These are phyloP conservation scores for Triticum turgidum DNA, from an alignment of 176 grass and related monocot genomes.

Conservation along the genomic window DNA sequence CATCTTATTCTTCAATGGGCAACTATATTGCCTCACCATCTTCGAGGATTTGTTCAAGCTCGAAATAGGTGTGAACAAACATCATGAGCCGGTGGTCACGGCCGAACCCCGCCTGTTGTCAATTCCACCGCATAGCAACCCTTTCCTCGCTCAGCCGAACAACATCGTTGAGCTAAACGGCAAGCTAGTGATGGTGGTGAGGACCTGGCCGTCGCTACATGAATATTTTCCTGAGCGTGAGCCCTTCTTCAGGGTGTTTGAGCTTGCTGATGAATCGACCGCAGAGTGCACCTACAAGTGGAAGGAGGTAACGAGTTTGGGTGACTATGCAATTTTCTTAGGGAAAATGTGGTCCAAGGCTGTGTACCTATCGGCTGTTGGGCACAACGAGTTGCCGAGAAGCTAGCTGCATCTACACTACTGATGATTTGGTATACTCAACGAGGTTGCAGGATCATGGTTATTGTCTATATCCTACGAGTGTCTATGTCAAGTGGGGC, in stretches of 20 bases:
- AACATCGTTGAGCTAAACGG: neutral
- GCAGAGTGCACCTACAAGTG: neutral
- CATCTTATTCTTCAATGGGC: too few species aligned
- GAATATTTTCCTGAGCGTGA: neutral
- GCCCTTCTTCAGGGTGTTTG: neutral
- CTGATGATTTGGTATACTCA: too few species aligned
- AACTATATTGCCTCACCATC: too few species aligned
- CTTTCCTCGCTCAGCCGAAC: rapidly evolving
- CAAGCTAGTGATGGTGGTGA: neutral
- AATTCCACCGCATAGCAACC: neutral
- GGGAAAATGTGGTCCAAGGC: neutral
- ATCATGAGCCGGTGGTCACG: too few species aligned
- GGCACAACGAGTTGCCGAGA: neutral
- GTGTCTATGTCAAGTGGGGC: too few species aligned
- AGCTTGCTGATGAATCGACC: neutral
- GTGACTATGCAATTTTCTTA: neutral
- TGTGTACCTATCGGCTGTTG: neutral
- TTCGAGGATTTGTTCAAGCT: too few species aligned
- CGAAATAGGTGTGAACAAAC: too few species aligned
- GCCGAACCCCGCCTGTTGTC: neutral
- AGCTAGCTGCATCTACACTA: neutral
- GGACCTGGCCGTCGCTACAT: neutral
- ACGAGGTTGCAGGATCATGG: too few species aligned
- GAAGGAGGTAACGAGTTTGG: neutral
- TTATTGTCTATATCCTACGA: too few species aligned